Evolutionary conservation across 306 rosid genomes (phyloP).

Genomic region (Medicago arabica): DNA sequence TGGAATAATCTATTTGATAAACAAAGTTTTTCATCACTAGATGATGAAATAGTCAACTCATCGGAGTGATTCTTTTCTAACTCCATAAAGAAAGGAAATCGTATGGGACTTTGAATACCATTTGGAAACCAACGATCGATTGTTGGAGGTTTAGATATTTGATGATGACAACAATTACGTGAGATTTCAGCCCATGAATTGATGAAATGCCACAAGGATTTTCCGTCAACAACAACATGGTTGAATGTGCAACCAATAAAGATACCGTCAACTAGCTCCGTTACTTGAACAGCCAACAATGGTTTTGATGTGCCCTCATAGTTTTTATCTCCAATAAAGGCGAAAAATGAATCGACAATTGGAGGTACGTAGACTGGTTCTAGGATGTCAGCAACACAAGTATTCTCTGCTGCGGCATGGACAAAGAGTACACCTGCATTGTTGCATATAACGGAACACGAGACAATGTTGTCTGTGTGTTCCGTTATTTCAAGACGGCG

Average conservation of each 20-base stretch:
- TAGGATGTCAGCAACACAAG: not conserved
- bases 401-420: not conserved
- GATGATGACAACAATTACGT: not conserved
- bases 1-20: not conserved
- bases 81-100: not conserved
- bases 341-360: not conserved
- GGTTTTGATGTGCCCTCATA: not conserved
- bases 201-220: not conserved
- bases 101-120: not conserved
- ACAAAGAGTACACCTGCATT: not conserved
- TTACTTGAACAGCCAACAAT: not conserved
- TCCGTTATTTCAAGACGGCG: not conserved
- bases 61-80: not conserved
- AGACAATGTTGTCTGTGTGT: not conserved
- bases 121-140: not conserved
- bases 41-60: not conserved
- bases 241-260: not conserved
- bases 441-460: not conserved
- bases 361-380: not conserved
- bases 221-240: not conserved
- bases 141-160: not conserved
- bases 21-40: not conserved
- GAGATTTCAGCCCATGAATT: slow-evolving; percentile 4
- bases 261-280: not conserved
- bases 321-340: not conserved